Percentiles rank a stretch among this genome's conserved stretches.
Conservation (phyloP, 441 rosid genomes). For the Dalechampia spathulata region DNA sequence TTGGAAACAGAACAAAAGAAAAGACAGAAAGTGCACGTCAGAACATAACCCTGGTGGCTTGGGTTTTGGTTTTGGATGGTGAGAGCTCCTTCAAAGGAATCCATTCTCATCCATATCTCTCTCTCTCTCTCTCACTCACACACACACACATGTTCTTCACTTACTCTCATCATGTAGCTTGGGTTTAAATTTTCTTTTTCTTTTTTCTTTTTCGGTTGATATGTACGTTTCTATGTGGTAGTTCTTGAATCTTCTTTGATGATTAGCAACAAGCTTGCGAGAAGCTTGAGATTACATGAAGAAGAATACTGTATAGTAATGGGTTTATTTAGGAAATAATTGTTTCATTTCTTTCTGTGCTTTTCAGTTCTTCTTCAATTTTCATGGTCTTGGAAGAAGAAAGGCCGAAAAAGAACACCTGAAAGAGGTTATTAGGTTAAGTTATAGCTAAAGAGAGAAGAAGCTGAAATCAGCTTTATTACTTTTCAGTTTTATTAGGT, state of each 20-base stretch:
- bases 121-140: conserved; percentile 18
- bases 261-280: conserved; percentile 9
- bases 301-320: neutral
- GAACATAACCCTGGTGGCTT: conserved; percentile 17
- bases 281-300: neutral
- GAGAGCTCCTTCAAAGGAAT: conserved; percentile 24
- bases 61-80: conserved; percentile 27
- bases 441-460: neutral
- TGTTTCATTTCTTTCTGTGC: neutral
- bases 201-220: too few species aligned
- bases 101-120: conserved; percentile 29
- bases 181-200: neutral
- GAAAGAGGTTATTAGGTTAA: too few species aligned
- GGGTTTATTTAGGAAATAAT: conserved; percentile 4
- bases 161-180: neutral
- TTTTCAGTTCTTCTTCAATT: too few species aligned
- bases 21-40: conserved; percentile 55
- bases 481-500: conserved; percentile 10
- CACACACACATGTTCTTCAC: neutral
- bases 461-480: conserved; percentile 1
- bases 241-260: conserved; percentile 21
- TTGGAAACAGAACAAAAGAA: conserved; percentile 33
- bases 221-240: conserved; percentile 7
- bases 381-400: neutral
- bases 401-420: too few species aligned